Conservation (phyloP, 2,329 filamentous ascomycete genomes). For the Beauveria australis region DNA sequence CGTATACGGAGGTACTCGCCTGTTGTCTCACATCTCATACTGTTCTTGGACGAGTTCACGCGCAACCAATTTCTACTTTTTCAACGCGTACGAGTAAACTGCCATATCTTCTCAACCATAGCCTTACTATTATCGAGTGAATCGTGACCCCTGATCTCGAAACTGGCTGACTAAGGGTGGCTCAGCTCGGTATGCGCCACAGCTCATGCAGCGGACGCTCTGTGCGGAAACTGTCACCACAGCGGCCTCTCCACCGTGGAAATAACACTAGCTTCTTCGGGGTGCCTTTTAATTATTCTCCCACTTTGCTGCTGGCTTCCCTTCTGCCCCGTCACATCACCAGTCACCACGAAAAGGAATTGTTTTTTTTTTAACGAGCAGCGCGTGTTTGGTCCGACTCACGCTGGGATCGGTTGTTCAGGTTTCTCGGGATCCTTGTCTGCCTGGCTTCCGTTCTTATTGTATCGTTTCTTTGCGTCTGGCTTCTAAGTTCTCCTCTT, state of each 20-base stretch:
- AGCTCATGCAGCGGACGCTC: not conserved
- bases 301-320: conserved; percentile 14
- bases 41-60: too few species aligned
- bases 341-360: conserved; percentile 2
- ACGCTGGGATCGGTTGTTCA: conserved; percentile 7
- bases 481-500: conserved; percentile 14
- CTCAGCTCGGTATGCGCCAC: not conserved
- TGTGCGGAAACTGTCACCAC: not conserved
- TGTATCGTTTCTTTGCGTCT: conserved; percentile 12
- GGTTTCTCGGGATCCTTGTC: conserved; percentile 9
- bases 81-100: too few species aligned
- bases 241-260: conserved; percentile 1
- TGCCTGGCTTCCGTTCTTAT: conserved; percentile 5
- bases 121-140: not conserved
- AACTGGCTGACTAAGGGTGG: not conserved
- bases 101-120: not conserved
- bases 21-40: too few species aligned
- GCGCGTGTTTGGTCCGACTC: conserved; percentile 9
- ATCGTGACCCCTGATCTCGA: not conserved
- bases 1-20: too few species aligned
- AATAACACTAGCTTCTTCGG: conserved; percentile 11
- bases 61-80: not conserved
- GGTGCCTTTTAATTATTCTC: conserved; percentile 9
- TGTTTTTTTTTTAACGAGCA: conserved; percentile 9
- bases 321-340: conserved; percentile 11